Base-by-base conservation (phyloP, 345 rosid genomes). In the Reutealis trisperma region DNA sequence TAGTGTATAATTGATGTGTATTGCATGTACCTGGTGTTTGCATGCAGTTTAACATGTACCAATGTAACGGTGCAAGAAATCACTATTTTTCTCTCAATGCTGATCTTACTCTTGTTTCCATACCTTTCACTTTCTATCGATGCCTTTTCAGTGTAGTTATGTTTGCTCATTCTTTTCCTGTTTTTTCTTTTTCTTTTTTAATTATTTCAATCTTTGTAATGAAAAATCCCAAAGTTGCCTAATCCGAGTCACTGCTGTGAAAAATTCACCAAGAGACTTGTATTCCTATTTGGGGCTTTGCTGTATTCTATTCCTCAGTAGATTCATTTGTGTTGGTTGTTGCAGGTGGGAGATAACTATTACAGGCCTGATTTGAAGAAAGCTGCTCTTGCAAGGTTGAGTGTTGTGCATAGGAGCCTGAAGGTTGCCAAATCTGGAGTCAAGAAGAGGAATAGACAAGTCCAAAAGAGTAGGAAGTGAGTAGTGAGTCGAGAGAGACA, bases 381-480 rank as follows among this genome's bases (percentile, higher is more conserved):
- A 21, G 96, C 96, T 2, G 94, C 99, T 58, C 98, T 96, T 60
- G 92, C 98, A 72, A 89, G 97, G 83, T 86, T 96, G 85, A 91
- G 94, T 49, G 94, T 75, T 13, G 93, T 93, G 66, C 87, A 91
- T 87, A 86, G 86, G 82, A 87, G 99, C 82, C 86, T 93, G 58
- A 93, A 87, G 90, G 90, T 92, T 71, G 82, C 95, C 18, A 96
- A 90, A 80, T 92, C 97, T 42, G 99, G 98, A 81, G 92, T 82
- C 76, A 94, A 92, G 92, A 91, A 93, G 95, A 91, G 86, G 86
- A 93, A 87, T 86, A 91, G 98, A 76, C 98, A 94, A 80, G 90
- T 83, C 8, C 54, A 61, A 6, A 91, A 73, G 84, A 69, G 80
- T 63, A 74, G 84, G 70, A 90, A 85, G 75, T 52, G 73, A 70